Evolutionary conservation across 176 grass and related monocot species (phyloP).

Genomic region (Poa annua): DNA sequence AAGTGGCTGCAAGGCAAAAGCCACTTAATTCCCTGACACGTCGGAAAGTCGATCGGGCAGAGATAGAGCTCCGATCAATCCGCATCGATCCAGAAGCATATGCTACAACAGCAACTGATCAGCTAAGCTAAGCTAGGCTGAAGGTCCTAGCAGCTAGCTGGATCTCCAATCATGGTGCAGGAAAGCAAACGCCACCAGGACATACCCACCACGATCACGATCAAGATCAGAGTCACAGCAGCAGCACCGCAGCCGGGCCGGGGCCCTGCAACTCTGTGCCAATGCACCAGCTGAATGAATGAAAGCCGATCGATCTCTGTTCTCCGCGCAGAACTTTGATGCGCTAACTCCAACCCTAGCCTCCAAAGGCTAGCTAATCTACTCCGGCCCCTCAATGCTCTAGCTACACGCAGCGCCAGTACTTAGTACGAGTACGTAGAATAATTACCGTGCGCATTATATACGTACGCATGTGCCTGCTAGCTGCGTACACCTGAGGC

Average conservation of each 20-base stretch:
- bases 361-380: constrained; percentile 8
- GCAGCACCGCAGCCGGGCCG: background rate
- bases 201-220: background rate
- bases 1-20: background rate
- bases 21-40: background rate
- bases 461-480: background rate
- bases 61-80: background rate
- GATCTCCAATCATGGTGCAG: background rate
- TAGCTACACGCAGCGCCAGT: background rate
- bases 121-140: background rate
- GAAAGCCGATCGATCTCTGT: constrained; percentile 17
- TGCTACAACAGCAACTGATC: background rate
- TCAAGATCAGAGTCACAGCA: background rate
- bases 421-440: background rate
- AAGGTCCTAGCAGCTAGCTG: background rate
- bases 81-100: background rate
- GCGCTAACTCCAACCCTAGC: constrained; percentile 10
- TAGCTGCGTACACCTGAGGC: background rate
- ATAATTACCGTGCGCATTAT: background rate
- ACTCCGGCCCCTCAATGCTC: background rate
- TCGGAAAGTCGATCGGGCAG: background rate
- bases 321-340: background rate
- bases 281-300: background rate
- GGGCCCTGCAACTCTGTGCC: background rate
- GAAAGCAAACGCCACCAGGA: background rate